Percentiles rank a stretch among this genome's conserved stretches.
Evolutionary conservation across 2,329 filamentous ascomycete species (phyloP).

Genomic region (Neopestalotiopsis sp.): DNA sequence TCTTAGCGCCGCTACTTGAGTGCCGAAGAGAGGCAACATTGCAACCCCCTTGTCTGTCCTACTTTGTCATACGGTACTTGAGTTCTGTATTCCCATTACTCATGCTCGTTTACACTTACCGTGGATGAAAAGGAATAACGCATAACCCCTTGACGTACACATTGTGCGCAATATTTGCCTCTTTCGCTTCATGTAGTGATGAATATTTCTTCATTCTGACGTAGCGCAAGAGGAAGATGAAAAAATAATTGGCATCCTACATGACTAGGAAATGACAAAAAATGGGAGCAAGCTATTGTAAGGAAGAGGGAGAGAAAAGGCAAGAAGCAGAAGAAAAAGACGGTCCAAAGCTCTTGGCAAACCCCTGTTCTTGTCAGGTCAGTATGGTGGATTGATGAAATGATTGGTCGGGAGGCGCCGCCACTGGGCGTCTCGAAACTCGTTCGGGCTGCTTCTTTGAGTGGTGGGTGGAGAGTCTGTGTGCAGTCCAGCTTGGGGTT

Average conservation of each 20-base stretch:
- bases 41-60: no score
- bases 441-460: not conserved
- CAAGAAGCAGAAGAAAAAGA: not conserved
- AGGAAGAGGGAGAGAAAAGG: not conserved
- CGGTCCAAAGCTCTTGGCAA: not conserved
- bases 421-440: constrained; percentile 8
- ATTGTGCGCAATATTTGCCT: no score
- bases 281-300: not conserved
- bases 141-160: no score
- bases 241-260: not conserved
- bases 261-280: not conserved
- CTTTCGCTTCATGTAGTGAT: no score
- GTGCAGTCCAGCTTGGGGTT: not conserved
- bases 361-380: constrained; percentile 12
- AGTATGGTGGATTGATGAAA: not conserved
- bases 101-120: no score
- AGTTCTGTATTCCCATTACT: no score
- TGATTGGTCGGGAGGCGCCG: constrained; percentile 12
- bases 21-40: no score
- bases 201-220: no score
- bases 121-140: no score
- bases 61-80: no score
- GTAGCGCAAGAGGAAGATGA: no score
- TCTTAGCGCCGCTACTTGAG: no score
- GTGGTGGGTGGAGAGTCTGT: not conserved